Base-by-base conservation (phyloP, 768 basidiomycete species). In the Rhizopogon vesiculosus region DNA sequence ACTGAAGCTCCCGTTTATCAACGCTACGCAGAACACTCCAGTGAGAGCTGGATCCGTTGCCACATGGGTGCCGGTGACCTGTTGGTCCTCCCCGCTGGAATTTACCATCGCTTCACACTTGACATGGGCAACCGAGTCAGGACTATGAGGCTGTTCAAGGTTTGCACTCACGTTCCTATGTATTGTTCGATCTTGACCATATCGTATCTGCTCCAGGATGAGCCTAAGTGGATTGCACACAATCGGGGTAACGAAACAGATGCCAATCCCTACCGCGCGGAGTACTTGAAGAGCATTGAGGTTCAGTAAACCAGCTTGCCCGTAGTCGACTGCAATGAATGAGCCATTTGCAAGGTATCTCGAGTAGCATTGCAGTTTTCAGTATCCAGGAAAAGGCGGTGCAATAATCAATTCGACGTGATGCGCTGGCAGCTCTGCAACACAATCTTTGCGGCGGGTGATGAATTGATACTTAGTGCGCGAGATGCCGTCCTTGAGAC, bases 31-130 rank as follows among this genome's bases (percentile, higher is more conserved):
- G 87, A 91, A 69, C 75, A 81, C 3, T 74, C 80, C 0, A 77
- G 81, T 1, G 82, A 91, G 59, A 71, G 75, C 1, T 95, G 94
- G 94, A 87, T 96, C 61, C 82, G 93, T 53, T 74, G 93, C 46
- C 82, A 82, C 13, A 78, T 93, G 22, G 72, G 74, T n/a, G 82
- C 85, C 2, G 90, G 92, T 3, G 93, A 98, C 65, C 78, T 96
- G 42, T 74, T 96, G 53, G 87, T 96, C 53, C 69, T 98, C 38
- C 93, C 93, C 2, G 83, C 91, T 13, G 93, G 92, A 0, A 91
- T 94, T 62, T 95, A 93, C 68, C 93, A 97, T 72, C 86, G 93
- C 42, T 96, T 96, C 74, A 93, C 88, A 0, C 81, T 95, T n/a
- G 92, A 94, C 65, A 77, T 81, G 59, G 68, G 64, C 38, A 82